Evolutionary conservation across 2,329 filamentous ascomycete species (phyloP).

Genomic region (Exserohilum rostratum): DNA sequence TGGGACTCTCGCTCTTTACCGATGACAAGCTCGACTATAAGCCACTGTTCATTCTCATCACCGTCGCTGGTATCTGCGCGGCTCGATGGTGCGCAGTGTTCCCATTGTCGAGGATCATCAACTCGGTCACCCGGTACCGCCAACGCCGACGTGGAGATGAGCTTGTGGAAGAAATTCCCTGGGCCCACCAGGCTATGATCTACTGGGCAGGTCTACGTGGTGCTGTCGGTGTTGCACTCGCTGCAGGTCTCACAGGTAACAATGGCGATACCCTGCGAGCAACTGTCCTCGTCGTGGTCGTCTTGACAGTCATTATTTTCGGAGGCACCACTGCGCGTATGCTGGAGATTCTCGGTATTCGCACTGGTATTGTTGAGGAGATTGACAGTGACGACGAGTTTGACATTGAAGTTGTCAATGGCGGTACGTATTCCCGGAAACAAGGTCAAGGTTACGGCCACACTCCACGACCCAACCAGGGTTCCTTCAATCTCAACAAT

Average conservation of each 20-base stretch:
- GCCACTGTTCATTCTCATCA: constrained; percentile 92
- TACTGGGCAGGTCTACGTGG: constrained; percentile 97
- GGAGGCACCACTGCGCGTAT: constrained; percentile 96
- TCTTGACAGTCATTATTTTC: constrained; percentile 98
- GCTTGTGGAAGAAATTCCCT: constrained; percentile 83
- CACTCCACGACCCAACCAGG: constrained; percentile 63
- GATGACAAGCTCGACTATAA: constrained; percentile 88
- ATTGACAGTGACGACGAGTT: constrained; percentile 98
- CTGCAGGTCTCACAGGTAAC: constrained; percentile 81
- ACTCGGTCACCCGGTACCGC: constrained; percentile 88
- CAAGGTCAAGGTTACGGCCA: constrained; percentile 79
- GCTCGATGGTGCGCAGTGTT: constrained; percentile 95
- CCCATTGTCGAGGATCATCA: constrained; percentile 85
- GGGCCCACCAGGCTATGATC: constrained; percentile 98
- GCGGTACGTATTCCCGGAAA: constrained; percentile 79
- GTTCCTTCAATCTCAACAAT: constrained; percentile 63
- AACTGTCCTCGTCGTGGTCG: constrained; percentile 96
- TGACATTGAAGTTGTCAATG: constrained; percentile 78
- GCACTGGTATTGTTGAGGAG: constrained; percentile 94
- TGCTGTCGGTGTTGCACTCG: constrained; percentile 92
- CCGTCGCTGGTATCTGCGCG: constrained; percentile 87
- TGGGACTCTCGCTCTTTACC: constrained; percentile 92
- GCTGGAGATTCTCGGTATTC: constrained; percentile 96
- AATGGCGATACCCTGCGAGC: constrained; percentile 85
- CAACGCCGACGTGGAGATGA: constrained; percentile 72